These are phyloP conservation scores for Aureobasidium leucospermi DNA, from an alignment of 2,329 filamentous ascomycete genomes.

Conservation along the genomic window DNA sequence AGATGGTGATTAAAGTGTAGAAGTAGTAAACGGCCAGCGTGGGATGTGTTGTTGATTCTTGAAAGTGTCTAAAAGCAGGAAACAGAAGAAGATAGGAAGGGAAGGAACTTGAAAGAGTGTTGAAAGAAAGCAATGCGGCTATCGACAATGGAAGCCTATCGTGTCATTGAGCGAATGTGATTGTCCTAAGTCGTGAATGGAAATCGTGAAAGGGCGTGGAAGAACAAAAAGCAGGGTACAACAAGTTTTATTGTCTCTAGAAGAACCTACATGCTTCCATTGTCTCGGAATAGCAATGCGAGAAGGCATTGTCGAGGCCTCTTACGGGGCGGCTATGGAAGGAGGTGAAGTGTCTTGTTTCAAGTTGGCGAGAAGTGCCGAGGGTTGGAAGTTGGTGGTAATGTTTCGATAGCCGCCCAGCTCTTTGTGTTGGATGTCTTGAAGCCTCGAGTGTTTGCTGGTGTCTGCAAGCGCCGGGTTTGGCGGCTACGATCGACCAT, in stretches of 20 bases:
- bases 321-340: neutral
- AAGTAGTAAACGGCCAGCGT: neutral
- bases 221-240: neutral
- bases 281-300: neutral
- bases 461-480: neutral
- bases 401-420: constrained; percentile 5
- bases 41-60: neutral
- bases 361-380: neutral
- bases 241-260: constrained; percentile 5
- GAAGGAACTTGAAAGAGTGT: neutral
- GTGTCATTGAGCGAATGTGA: neutral
- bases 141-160: neutral
- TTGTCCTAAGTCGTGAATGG: neutral
- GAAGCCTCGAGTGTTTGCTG: neutral
- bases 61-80: neutral
- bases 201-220: neutral
- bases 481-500: neutral
- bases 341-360: neutral
- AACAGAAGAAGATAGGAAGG: neutral
- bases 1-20: neutral
- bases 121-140: neutral
- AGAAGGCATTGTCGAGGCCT: neutral
- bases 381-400: neutral
- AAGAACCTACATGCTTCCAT: constrained; percentile 9
- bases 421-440: constrained; percentile 3